Percentiles rank a stretch among this genome's conserved stretches.
phyloP scores from a whole-genome alignment of 768 basidiomycete genomes.

The Calocybe cyanea region DNA sequence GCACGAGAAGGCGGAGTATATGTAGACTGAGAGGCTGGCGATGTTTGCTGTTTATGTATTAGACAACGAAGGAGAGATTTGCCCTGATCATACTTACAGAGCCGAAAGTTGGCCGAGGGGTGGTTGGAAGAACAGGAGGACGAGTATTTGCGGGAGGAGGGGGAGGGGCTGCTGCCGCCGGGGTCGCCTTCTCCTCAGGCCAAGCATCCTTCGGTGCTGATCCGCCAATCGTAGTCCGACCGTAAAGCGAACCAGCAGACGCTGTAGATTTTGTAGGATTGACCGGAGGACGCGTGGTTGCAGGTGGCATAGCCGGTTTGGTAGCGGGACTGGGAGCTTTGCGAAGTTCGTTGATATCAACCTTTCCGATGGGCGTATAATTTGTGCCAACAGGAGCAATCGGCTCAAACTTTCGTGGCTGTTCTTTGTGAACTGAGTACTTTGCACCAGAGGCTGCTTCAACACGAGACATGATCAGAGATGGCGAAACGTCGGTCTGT shows the following conservation, averaged over 20 bases:
- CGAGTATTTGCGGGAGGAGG: conserved; percentile 42
- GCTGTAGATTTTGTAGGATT: conserved; percentile 32
- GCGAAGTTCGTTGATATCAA: conserved; percentile 62
- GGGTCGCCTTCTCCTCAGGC: conserved; percentile 45
- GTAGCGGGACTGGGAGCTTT: conserved; percentile 37
- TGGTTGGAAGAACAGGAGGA: conserved; percentile 42
- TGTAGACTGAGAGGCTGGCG: conserved; percentile 15
- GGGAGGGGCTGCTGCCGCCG: conserved; percentile 36
- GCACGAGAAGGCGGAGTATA: conserved; percentile 22
- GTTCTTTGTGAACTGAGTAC: conserved; percentile 81
- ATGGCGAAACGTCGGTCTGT: conserved; percentile 77
- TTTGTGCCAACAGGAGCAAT: conserved; percentile 79
- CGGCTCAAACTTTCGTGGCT: conserved; percentile 67
- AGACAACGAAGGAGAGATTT: not conserved
- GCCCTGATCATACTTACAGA: conserved; percentile 24
- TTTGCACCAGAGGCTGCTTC: conserved; percentile 87
- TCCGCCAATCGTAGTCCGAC: conserved; percentile 30
- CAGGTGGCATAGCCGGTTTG: conserved; percentile 36
- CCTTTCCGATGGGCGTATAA: conserved; percentile 72
- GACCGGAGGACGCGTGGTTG: conserved; percentile 46
- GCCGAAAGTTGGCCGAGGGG: conserved; percentile 38
- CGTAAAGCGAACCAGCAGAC: conserved; percentile 43
- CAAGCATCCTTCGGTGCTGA: conserved; percentile 56
- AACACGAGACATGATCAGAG: conserved; percentile 81
- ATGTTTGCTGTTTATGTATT: conserved; percentile 1